Conservation (phyloP, 2,329 filamentous ascomycete species). For the Stagonosporopsis rhizophila region DNA sequence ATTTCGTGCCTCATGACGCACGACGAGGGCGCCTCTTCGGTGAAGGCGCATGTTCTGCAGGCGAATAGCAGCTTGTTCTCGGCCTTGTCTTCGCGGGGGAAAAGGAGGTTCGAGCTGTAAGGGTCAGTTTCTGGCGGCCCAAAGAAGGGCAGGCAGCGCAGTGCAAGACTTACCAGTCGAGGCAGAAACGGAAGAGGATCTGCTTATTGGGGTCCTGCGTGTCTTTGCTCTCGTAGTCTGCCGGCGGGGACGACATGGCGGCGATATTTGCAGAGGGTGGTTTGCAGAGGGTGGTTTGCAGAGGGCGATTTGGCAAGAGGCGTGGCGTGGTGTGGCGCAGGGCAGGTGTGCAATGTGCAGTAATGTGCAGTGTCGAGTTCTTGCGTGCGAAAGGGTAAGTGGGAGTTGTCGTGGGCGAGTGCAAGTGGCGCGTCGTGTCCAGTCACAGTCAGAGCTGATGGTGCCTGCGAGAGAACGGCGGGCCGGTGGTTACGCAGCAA, state of each 20-base stretch:
- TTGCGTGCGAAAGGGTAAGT: background rate
- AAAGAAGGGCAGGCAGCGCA: background rate
- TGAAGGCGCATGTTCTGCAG: slow-evolving; percentile 93
- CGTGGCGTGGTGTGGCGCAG: background rate
- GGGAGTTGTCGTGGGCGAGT: background rate
- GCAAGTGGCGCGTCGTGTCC: background rate
- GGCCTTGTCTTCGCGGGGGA: slow-evolving; percentile 91
- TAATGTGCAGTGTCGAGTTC: background rate
- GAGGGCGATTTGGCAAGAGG: no score
- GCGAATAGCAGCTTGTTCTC: slow-evolving; percentile 89
- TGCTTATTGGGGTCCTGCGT: slow-evolving; percentile 60
- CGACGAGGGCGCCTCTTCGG: slow-evolving; percentile 82
- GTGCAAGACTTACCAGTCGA: slow-evolving; percentile 78
- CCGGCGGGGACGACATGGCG: slow-evolving; percentile 48
- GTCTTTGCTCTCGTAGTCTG: slow-evolving; percentile 23
- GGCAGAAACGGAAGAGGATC: slow-evolving; percentile 97
- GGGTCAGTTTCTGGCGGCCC: slow-evolving; percentile 4
- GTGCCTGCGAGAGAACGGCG: background rate
- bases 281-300: background rate
- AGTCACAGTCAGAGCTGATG: background rate
- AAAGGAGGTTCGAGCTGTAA: slow-evolving; percentile 88
- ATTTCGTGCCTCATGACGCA: slow-evolving; percentile 97
- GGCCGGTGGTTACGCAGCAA: background rate
- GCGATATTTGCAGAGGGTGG: background rate
- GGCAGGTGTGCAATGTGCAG: background rate